A percentile compares a stretch with the other conserved stretches of the same genome.
Conservation (phyloP, 495 filamentous ascomycete species). For the Penicillium chermesinum region DNA sequence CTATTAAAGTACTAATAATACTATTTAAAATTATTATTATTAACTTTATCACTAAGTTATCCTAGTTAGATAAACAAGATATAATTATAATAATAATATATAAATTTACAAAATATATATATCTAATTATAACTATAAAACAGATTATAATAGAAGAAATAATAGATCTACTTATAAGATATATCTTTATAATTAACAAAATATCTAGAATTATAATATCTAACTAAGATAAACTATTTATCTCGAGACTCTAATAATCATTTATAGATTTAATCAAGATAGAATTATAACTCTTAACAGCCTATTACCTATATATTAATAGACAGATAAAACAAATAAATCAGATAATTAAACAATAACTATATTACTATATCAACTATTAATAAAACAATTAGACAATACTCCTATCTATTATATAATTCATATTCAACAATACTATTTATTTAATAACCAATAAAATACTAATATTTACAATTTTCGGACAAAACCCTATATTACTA, state of each 20-base stretch:
- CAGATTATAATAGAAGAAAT: not conserved
- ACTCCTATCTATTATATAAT: constrained; percentile 7
- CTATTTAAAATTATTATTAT: not conserved
- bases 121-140: not conserved
- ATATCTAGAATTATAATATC: not conserved
- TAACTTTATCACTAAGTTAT: not conserved
- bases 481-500: constrained; percentile 4
- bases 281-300: constrained; percentile 4
- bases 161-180: not conserved
- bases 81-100: not conserved
- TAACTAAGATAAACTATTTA: constrained; percentile 5
- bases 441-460: constrained; percentile 1
- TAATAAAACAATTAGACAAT: constrained; percentile 6
- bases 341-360: constrained; percentile 5
- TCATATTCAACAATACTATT: constrained; percentile 10
- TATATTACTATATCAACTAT: constrained; percentile 10
- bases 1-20: not conserved
- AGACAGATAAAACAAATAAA: constrained; percentile 9
- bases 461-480: constrained; percentile 9
- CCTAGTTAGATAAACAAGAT: not conserved
- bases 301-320: constrained; percentile 7
- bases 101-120: not conserved
- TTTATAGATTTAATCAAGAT: not conserved
- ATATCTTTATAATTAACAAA: not conserved
- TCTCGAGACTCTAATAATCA: constrained; percentile 1